phyloP scores from a whole-genome alignment of 345 rosid genomes.

The Clarkia xantiana region DNA sequence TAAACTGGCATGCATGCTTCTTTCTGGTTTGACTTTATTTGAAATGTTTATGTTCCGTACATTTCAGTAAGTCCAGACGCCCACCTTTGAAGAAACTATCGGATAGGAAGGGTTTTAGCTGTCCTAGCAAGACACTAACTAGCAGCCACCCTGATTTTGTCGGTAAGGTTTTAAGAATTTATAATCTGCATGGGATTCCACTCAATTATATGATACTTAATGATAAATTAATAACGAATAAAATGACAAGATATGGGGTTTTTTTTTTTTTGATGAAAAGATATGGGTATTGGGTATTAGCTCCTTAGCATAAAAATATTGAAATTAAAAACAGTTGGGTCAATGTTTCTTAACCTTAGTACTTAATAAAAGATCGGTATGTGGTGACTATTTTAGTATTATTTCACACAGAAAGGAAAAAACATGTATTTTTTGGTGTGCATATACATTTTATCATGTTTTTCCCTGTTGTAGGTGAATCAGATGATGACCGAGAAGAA shows the following conservation, averaged over 20 bases:
- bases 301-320: no score
- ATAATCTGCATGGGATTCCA: no score
- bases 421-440: not conserved
- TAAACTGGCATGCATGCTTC: not conserved
- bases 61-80: conserved; percentile 40
- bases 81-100: conserved; percentile 45
- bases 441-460: not conserved
- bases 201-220: no score
- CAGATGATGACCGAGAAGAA: conserved; percentile 42
- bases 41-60: conserved; percentile 7
- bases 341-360: no score
- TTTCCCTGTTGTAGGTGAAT: conserved; percentile 23
- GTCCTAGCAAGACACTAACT: conserved; percentile 19
- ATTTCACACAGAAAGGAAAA: not conserved
- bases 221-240: no score
- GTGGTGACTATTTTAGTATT: no score
- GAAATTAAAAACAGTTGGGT: no score
- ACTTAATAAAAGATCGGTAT: no score
- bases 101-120: conserved; percentile 28
- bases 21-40: not conserved
- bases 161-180: conserved; percentile 11
- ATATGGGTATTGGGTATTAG: no score
- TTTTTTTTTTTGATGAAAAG: no score
- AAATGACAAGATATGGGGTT: no score
- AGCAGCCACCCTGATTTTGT: conserved; percentile 26